A percentile compares a stretch with the other conserved stretches of the same genome.
These are phyloP conservation scores for Euphrasia confusa DNA, from an alignment of 257 asterid genomes.

Conservation along the genomic window DNA sequence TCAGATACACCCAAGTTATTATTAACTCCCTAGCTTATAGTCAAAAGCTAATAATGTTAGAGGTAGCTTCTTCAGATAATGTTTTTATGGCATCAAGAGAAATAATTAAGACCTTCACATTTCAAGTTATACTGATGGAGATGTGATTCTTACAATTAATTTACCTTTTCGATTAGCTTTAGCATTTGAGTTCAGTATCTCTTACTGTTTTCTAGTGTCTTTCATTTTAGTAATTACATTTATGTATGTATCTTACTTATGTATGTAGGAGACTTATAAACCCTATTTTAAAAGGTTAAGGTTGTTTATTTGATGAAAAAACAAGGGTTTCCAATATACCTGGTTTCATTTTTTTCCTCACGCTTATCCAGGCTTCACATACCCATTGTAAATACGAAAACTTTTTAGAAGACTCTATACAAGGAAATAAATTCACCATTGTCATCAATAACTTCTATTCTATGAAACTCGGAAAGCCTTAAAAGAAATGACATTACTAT, in stretches of 20 bases:
- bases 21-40: background rate
- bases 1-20: background rate
- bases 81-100: background rate
- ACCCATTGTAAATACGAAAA: constrained; percentile 3
- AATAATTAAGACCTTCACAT: constrained; percentile 3
- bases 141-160: too few species aligned
- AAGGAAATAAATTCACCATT: background rate
- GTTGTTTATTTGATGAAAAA: too few species aligned
- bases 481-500: background rate
- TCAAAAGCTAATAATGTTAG: background rate
- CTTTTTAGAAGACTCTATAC: background rate
- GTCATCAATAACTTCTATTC: background rate
- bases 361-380: background rate
- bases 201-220: too few species aligned
- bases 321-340: too few species aligned
- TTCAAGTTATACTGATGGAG: background rate
- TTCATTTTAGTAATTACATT: too few species aligned
- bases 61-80: background rate
- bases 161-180: too few species aligned
- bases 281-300: too few species aligned
- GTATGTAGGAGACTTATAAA: too few species aligned
- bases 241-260: too few species aligned
- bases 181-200: too few species aligned
- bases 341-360: too few species aligned
- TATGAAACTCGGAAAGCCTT: background rate